Percentiles rank a stretch among this genome's conserved stretches.
Conservation (phyloP, 352 stramenopile species). For the Nothophytophthora sp. region DNA sequence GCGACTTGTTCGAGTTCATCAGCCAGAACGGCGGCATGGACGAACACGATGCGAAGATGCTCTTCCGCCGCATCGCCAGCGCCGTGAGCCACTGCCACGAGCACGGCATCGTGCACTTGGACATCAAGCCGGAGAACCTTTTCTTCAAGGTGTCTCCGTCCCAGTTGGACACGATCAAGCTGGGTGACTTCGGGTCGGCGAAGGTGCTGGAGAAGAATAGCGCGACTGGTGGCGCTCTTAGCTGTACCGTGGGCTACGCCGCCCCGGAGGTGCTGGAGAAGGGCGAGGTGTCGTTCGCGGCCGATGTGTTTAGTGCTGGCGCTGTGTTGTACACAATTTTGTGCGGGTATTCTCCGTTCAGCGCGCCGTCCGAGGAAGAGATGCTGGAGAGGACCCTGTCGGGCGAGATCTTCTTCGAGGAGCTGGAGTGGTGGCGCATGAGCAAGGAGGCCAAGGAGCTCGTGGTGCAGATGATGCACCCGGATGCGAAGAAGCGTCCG, state of each 20-base stretch:
- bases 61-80: slow-evolving; percentile 56
- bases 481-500: slow-evolving; percentile 34
- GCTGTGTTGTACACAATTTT: slow-evolving; percentile 73
- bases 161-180: slow-evolving; percentile 55
- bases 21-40: slow-evolving; percentile 52
- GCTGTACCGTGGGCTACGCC: slow-evolving; percentile 77
- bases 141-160: slow-evolving; percentile 60
- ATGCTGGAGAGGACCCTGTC: slow-evolving; percentile 49
- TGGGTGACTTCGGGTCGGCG: slow-evolving; percentile 76
- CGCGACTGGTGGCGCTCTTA: slow-evolving; percentile 41
- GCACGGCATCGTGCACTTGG: slow-evolving; percentile 65
- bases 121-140: slow-evolving; percentile 84
- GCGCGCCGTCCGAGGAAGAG: slow-evolving; percentile 56
- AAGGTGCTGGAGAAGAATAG: slow-evolving; percentile 40
- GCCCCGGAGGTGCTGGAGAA: slow-evolving; percentile 66
- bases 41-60: slow-evolving; percentile 41
- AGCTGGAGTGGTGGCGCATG: slow-evolving; percentile 53
- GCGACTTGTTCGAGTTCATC: slow-evolving; percentile 65
- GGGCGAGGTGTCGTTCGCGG: slow-evolving; percentile 52
- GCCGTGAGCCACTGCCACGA: slow-evolving; percentile 60
- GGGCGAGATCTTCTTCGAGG: slow-evolving; percentile 58
- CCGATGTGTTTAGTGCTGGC: slow-evolving; percentile 78
- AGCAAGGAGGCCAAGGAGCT: slow-evolving; percentile 58
- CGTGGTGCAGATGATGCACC: slow-evolving; percentile 58
- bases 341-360: slow-evolving; percentile 69